Evolutionary conservation across 2,329 filamentous ascomycete species (phyloP).

Genomic region (Chaetomium sp.): DNA sequence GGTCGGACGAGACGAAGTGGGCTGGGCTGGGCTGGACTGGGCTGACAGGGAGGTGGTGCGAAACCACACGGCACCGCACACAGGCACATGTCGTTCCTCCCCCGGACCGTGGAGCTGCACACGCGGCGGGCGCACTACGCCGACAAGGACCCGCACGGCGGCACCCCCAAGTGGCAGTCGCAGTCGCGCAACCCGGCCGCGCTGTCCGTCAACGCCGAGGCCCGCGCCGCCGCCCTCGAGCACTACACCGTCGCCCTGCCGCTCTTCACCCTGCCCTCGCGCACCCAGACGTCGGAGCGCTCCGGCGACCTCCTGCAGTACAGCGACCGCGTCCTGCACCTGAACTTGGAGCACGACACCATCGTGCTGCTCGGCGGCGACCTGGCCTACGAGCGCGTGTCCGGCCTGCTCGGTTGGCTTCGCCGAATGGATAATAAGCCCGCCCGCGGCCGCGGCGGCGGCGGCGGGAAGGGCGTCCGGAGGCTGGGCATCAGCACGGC

Average conservation of each 20-base stretch:
- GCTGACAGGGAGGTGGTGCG: constrained; percentile 5
- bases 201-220: constrained; percentile 40
- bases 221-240: constrained; percentile 38
- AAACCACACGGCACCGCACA: neutral
- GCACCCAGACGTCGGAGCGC: constrained; percentile 22
- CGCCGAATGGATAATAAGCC: constrained; percentile 34
- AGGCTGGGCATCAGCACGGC: constrained; percentile 37
- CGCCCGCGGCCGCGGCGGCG: neutral
- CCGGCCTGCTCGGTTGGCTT: constrained; percentile 32
- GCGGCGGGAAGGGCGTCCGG: constrained; percentile 27
- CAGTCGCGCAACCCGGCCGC: constrained; percentile 40
- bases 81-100: constrained; percentile 38
- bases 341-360: constrained; percentile 40
- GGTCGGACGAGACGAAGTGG: neutral
- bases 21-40: too few species aligned
- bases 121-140: constrained; percentile 39
- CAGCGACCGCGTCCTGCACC: constrained; percentile 36
- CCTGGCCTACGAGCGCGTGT: constrained; percentile 33
- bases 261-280: constrained; percentile 26
- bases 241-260: constrained; percentile 40
- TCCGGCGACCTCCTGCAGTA: constrained; percentile 29
- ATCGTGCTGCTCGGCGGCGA: constrained; percentile 42
- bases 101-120: constrained; percentile 43
- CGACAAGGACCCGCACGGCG: constrained; percentile 27
- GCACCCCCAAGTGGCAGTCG: constrained; percentile 38